Percentiles rank a stretch among this genome's conserved stretches.
phyloP scores from a whole-genome alignment of 805 yeast genomes.

The Suhomyces sp. region DNA sequence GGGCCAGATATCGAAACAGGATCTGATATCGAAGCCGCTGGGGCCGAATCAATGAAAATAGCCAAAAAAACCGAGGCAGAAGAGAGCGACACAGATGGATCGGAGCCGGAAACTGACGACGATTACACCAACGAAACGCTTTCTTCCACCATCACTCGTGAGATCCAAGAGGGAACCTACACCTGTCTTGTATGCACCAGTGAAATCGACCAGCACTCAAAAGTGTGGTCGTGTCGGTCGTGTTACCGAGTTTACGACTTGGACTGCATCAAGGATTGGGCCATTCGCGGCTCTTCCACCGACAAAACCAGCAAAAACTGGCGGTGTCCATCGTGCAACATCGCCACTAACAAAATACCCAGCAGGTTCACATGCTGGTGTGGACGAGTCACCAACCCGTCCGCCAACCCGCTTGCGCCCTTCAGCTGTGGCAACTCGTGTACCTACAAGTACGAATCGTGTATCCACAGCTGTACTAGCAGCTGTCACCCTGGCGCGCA shows the following conservation, averaged over 20 bases:
- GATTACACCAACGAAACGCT: conserved; percentile 26
- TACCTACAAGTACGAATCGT: conserved; percentile 47
- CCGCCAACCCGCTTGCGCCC: conserved; percentile 55
- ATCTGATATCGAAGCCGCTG: conserved; percentile 1
- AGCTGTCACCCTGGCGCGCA: conserved; percentile 92
- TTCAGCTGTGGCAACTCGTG: conserved; percentile 91
- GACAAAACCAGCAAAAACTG: conserved; percentile 54
- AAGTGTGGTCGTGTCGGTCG: conserved; percentile 73
- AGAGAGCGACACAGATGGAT: conserved; percentile 13
- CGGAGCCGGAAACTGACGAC: conserved; percentile 15
- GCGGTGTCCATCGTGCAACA: conserved; percentile 86
- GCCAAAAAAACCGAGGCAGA: conserved; percentile 1
- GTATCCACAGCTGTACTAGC: conserved; percentile 73
- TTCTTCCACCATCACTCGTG: conserved; percentile 47
- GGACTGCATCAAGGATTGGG: conserved; percentile 86
- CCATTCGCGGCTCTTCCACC: conserved; percentile 67
- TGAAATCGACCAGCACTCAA: conserved; percentile 63
- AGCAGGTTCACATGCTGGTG: conserved; percentile 81
- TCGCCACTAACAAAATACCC: conserved; percentile 48
- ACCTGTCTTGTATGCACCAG: conserved; percentile 86
- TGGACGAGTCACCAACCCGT: conserved; percentile 70
- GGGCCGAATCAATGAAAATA: not conserved
- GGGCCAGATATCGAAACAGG: conserved; percentile 1
- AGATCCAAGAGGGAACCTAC: conserved; percentile 67
- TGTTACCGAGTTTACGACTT: conserved; percentile 86